Conservation (phyloP, 2,329 filamentous ascomycete species). For the Cordyceps farinosa region DNA sequence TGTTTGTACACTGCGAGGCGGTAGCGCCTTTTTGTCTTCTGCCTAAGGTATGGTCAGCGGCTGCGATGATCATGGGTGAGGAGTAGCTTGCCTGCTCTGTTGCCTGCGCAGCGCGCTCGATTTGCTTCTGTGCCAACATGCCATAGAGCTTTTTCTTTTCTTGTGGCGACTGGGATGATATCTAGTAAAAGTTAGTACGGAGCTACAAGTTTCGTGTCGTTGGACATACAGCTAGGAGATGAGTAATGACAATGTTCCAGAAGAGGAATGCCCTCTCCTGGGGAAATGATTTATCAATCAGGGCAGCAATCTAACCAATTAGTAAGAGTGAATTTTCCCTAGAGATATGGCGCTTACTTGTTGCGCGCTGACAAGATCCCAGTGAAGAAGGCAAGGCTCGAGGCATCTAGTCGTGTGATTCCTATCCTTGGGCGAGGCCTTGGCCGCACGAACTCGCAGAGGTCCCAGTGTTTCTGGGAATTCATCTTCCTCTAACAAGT, state of each 20-base stretch:
- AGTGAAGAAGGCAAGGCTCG: constrained; percentile 50
- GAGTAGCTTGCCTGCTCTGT: constrained; percentile 39
- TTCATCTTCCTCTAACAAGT: constrained; percentile 36
- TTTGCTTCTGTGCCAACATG: constrained; percentile 48
- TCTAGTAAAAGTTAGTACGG: constrained; percentile 28
- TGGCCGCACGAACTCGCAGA: constrained; percentile 49
- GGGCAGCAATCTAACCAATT: constrained; percentile 48
- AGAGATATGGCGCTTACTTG: constrained; percentile 38
- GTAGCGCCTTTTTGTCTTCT: constrained; percentile 20
- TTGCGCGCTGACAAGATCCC: constrained; percentile 55
- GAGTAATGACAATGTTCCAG: constrained; percentile 53
- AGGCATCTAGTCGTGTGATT: constrained; percentile 42
- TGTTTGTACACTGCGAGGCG: constrained; percentile 36
- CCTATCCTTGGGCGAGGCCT: constrained; percentile 49
- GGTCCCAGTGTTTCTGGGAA: constrained; percentile 48
- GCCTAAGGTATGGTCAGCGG: constrained; percentile 12
- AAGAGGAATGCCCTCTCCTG: constrained; percentile 49
- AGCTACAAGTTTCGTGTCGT: neutral
- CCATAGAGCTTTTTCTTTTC: constrained; percentile 51
- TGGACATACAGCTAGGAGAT: constrained; percentile 48
- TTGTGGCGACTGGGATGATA: constrained; percentile 43
- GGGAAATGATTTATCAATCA: constrained; percentile 49
- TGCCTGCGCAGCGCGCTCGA: constrained; percentile 46
- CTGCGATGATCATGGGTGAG: too few species aligned
- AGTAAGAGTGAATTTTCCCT: neutral